Evolutionary conservation across 306 rosid species (phyloP).

Genomic region (Senna tora): DNA sequence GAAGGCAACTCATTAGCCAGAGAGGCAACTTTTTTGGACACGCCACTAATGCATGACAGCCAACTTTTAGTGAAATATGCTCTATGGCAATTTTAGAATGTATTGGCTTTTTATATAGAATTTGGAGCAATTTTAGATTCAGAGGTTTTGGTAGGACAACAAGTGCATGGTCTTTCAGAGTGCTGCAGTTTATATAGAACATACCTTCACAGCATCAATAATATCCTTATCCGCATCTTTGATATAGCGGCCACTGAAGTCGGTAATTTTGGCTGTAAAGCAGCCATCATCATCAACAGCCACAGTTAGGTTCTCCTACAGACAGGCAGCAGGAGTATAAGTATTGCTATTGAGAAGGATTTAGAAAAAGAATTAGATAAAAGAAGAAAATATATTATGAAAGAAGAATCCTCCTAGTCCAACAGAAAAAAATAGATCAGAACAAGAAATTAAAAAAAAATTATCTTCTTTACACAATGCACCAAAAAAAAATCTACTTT

Average conservation of each 20-base stretch:
- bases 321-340: conserved; percentile 24
- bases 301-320: conserved; percentile 80
- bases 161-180: neutral
- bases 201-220: conserved; percentile 84
- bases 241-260: conserved; percentile 78
- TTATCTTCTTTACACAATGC: too few relatives aligned
- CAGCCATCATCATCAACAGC: conserved; percentile 99
- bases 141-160: neutral
- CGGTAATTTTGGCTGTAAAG: conserved; percentile 72
- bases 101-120: too few relatives aligned
- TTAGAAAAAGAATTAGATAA: neutral
- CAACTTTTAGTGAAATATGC: neutral
- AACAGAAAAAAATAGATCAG: neutral
- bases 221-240: conserved; percentile 90
- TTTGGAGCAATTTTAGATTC: conserved; percentile 5
- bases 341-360: conserved; percentile 2
- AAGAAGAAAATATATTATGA: neutral
- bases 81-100: too few relatives aligned
- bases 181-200: neutral
- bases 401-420: neutral
- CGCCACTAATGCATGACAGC: neutral
- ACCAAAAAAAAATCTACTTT: too few relatives aligned
- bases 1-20: too few relatives aligned
- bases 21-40: too few relatives aligned
- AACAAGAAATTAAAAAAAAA: conserved; percentile 1